A percentile compares a stretch with the other conserved stretches of the same genome.
These are phyloP conservation scores for Chiua virens DNA, from an alignment of 768 basidiomycete species.

Conservation along the genomic window DNA sequence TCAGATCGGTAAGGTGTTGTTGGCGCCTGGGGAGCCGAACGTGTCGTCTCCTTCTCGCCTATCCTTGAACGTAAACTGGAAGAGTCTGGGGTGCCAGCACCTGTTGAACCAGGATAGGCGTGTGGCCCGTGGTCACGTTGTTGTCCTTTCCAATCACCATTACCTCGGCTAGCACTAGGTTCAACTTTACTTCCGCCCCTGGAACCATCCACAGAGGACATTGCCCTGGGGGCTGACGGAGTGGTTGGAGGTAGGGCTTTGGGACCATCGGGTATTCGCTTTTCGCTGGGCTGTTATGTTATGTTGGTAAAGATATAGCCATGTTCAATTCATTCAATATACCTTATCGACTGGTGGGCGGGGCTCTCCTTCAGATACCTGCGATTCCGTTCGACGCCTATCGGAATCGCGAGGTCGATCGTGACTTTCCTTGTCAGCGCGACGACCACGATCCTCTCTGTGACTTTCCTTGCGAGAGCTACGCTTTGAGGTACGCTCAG, in stretches of 20 bases:
- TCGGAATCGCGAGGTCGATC: slow-evolving; percentile 69
- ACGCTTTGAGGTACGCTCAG: slow-evolving; percentile 78
- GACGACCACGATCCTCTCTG: slow-evolving; percentile 71
- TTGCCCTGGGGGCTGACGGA: slow-evolving; percentile 71
- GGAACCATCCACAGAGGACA: slow-evolving; percentile 51
- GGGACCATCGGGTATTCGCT: slow-evolving; percentile 55
- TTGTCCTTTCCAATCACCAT: slow-evolving; percentile 52
- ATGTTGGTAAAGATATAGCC: slow-evolving; percentile 6
- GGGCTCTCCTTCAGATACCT: slow-evolving; percentile 49
- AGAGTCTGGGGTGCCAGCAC: slow-evolving; percentile 21
- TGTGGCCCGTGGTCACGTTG: slow-evolving; percentile 35
- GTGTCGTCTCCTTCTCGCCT: slow-evolving; percentile 55
- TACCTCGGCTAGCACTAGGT: slow-evolving; percentile 34
- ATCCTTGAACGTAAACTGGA: slow-evolving; percentile 57
- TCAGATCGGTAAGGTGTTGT: slow-evolving; percentile 47
- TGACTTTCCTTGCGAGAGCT: slow-evolving; percentile 76
- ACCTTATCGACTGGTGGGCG: slow-evolving; percentile 65
- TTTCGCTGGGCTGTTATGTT: slow-evolving; percentile 46
- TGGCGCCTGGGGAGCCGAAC: slow-evolving; percentile 40
- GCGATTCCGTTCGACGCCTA: slow-evolving; percentile 65
- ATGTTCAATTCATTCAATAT: slow-evolving; percentile 15
- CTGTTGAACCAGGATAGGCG: slow-evolving; percentile 17
- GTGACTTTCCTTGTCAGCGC: slow-evolving; percentile 67
- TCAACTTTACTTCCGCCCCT: slow-evolving; percentile 43
- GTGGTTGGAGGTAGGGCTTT: slow-evolving; percentile 56